phyloP scores from a whole-genome alignment of 176 grass and related monocot species.

The Triticum timopheevii region DNA sequence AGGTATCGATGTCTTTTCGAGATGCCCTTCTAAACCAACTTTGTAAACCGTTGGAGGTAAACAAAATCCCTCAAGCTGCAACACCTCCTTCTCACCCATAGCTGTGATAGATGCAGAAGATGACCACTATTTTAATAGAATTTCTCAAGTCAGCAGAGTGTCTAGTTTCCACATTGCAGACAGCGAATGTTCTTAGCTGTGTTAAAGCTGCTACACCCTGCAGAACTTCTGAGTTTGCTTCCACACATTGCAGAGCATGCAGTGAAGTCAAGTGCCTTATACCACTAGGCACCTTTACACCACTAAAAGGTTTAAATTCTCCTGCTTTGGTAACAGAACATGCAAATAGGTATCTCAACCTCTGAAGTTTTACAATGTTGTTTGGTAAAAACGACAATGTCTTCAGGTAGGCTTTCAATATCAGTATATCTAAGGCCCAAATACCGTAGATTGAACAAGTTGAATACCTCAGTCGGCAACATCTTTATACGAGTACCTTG shows the following conservation, averaged over 20 bases:
- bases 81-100: too few relatives aligned
- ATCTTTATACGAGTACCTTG: too few relatives aligned
- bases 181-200: neutral
- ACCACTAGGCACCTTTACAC: neutral
- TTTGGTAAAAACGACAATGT: conserved; percentile 10
- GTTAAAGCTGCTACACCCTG: neutral
- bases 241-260: conserved; percentile 4
- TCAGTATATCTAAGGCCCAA: too few relatives aligned
- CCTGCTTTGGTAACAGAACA: too few relatives aligned
- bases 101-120: neutral
- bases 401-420: too few relatives aligned
- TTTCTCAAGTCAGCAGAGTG: neutral
- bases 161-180: neutral
- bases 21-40: too few relatives aligned
- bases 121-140: neutral
- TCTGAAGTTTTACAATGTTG: neutral
- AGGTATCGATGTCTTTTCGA: too few relatives aligned
- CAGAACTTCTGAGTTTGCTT: neutral
- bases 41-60: too few relatives aligned
- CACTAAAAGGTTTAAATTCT: neutral
- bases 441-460: too few relatives aligned
- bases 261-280: conserved; percentile 20
- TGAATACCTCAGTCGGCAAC: too few relatives aligned
- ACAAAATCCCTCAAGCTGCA: too few relatives aligned
- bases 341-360: conserved; percentile 24